Evolutionary conservation across 2,329 filamentous ascomycete species (phyloP), one percentile per base, ranked within the genome.

Genomic region (Clathrospora elynae): DNA sequence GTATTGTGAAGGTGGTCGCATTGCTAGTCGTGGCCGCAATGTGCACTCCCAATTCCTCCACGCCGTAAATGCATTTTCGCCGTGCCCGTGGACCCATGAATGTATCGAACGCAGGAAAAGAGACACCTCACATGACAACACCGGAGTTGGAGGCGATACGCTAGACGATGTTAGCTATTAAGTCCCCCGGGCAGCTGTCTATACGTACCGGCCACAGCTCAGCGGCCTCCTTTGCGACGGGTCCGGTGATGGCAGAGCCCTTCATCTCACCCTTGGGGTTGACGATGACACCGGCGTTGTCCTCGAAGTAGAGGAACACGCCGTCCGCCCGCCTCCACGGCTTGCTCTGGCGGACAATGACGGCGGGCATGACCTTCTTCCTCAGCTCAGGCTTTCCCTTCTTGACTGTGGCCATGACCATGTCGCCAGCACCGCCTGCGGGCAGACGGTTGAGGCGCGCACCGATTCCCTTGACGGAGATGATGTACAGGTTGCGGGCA

Each of bases 221-320:
- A 76, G 93, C 93, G 75, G 93, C 93, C 82, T 99, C 93, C 87
- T 99, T 99, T 78, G 92, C 93, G 73, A 99, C 92, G 69, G 93
- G 93, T 68, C 93, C 93, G 68, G 93, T 99, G 76, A 99, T 99
- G 76, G 93, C 93, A 61, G 90, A 96, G 74, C 93, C 93, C 88
- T 99, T 99, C 93, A 99, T 99, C 83, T 99, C 93, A 81, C 93
- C 93, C 88, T 99, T 99, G 78, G 92, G 90, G 84, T 99, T 99
- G 83, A 99, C 93, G 73, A 99, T 99, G 71, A 99, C 93, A 86
- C 93, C 93, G 75, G 93, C 93, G 78, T 99, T 99, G 81, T 99
- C 95, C 89, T 99, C 93, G 73, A 99, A 99, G 85, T 99, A 99
- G 68, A 99, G 86, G 85, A 90, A 99, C 71, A 97, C 88, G 79